A percentile compares a stretch with the other conserved stretches of the same genome.
Evolutionary conservation across 2,329 filamentous ascomycete species (phyloP).

Genomic region (Trichoderma koningiopsis): DNA sequence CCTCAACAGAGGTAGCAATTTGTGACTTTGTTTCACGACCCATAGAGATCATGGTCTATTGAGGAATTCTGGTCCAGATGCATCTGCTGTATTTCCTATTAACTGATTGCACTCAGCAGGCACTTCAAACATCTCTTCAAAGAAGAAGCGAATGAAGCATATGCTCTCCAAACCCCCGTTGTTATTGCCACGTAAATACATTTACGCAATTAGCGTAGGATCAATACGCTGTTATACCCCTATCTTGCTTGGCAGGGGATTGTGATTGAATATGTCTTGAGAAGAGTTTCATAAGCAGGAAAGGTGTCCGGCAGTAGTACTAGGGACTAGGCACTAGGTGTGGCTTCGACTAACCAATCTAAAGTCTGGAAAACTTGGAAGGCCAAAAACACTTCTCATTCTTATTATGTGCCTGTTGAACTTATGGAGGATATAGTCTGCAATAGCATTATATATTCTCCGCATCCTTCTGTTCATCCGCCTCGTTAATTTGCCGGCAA

Average conservation of each 20-base stretch:
- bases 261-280: background rate
- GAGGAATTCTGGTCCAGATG: background rate
- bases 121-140: background rate
- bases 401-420: background rate
- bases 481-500: background rate
- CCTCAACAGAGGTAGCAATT: background rate
- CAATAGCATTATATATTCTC: background rate
- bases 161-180: background rate
- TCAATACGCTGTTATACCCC: background rate
- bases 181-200: background rate
- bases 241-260: background rate
- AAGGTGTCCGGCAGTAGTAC: background rate
- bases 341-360: background rate
- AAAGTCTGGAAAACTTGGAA: background rate
- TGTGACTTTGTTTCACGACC: background rate
- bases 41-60: background rate
- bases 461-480: background rate
- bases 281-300: background rate
- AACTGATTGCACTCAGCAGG: background rate
- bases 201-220: background rate
- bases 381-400: background rate
- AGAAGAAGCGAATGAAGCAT: background rate
- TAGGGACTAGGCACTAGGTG: background rate
- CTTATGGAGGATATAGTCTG: background rate
- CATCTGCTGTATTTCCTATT: background rate